Conservation (phyloP, 2,329 filamentous ascomycete species). For the Fusarium sp. region DNA sequence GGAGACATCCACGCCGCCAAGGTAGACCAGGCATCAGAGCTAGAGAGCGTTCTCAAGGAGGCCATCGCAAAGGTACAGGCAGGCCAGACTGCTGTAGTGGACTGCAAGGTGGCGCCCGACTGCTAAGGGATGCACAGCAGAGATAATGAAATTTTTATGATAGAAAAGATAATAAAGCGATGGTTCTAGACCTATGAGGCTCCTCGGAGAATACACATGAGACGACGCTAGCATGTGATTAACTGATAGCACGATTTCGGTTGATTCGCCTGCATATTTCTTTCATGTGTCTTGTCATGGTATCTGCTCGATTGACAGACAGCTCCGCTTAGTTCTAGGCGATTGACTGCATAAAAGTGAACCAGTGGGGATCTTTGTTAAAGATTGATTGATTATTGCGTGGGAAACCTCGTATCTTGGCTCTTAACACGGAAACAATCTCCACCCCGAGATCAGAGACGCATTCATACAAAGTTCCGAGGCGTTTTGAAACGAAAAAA, state of each 20-base stretch:
- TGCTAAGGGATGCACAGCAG: conserved; percentile 47
- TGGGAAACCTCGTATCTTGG: conserved; percentile 4
- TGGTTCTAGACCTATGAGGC: conserved; percentile 4
- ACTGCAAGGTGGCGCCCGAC: conserved; percentile 62
- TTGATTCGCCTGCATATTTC: not conserved
- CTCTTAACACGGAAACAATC: not conserved
- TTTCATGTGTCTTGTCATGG: not conserved
- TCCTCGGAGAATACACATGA: conserved; percentile 1
- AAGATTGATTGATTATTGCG: not conserved
- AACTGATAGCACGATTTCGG: not conserved
- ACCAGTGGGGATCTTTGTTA: not conserved
- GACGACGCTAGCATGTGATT: conserved; percentile 19
- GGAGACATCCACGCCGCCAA: conserved; percentile 64
- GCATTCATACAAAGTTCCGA: not conserved
- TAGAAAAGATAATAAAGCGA: conserved; percentile 11
- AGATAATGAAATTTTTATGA: conserved; percentile 20
- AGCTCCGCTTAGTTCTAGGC: not conserved
- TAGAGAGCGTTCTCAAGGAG: conserved; percentile 61
- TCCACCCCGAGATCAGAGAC: not conserved
- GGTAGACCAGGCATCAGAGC: conserved; percentile 59
- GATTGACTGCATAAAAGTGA: not conserved
- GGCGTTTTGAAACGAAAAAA: not conserved
- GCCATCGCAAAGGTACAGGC: conserved; percentile 64
- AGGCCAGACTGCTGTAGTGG: conserved; percentile 65
- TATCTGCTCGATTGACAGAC: not conserved